A percentile compares a stretch with the other conserved stretches of the same genome.
phyloP scores from a whole-genome alignment of 2,329 filamentous ascomycete genomes.

The Diatrype stigma region DNA sequence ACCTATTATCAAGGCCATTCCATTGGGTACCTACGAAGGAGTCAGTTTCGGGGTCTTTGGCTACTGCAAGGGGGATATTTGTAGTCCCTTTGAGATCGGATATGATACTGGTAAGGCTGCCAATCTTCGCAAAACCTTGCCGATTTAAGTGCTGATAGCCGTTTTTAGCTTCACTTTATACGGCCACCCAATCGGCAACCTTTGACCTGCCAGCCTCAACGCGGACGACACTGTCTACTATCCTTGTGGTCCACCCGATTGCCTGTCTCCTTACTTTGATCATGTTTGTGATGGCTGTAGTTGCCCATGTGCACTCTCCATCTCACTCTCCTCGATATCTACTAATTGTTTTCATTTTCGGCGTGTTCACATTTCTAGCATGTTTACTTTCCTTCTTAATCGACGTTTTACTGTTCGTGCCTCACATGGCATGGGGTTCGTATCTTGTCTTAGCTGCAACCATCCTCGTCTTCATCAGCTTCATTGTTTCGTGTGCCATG shows the following conservation, averaged over 20 bases:
- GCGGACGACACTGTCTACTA: slow-evolving; percentile 69
- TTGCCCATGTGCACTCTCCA: slow-evolving; percentile 81
- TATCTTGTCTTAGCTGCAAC: slow-evolving; percentile 90
- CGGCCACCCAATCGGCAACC: slow-evolving; percentile 18
- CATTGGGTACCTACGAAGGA: slow-evolving; percentile 71
- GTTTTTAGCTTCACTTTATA: slow-evolving; percentile 15
- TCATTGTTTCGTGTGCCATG: slow-evolving; percentile 90
- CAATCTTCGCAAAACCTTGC: slow-evolving; percentile 2
- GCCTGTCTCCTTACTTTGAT: slow-evolving; percentile 82
- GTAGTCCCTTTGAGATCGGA: slow-evolving; percentile 73
- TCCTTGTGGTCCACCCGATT: slow-evolving; percentile 89
- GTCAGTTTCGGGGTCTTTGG: slow-evolving; percentile 91
- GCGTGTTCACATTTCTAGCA: slow-evolving; percentile 78
- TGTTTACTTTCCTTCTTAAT: slow-evolving; percentile 85
- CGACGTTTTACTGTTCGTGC: slow-evolving; percentile 90
- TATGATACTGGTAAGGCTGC: slow-evolving; percentile 72
- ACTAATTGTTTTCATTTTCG: slow-evolving; percentile 78
- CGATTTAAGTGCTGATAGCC: slow-evolving; percentile 9
- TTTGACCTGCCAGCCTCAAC: slow-evolving; percentile 56
- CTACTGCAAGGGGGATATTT: slow-evolving; percentile 65
- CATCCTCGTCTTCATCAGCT: slow-evolving; percentile 75
- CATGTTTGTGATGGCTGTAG: slow-evolving; percentile 73
- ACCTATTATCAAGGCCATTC: slow-evolving; percentile 80
- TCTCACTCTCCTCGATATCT: slow-evolving; percentile 89
- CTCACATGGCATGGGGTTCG: slow-evolving; percentile 88